Evolutionary conservation across 768 basidiomycete species (phyloP), one percentile per base, ranked within the genome.

Genomic region (Hydnum rufescens): DNA sequence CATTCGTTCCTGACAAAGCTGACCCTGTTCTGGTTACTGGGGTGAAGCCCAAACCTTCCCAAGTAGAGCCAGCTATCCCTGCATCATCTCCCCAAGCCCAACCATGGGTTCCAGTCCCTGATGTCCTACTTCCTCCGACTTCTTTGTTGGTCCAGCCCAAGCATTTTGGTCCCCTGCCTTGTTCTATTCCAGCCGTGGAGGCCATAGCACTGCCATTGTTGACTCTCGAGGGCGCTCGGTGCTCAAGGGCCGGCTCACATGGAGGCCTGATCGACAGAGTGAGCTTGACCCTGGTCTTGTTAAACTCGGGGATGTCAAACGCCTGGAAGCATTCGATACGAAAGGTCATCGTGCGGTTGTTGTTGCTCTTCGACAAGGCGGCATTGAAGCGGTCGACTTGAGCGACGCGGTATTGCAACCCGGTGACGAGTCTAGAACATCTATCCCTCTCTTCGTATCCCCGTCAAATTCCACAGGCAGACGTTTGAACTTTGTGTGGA

Each of bases 161-260:
- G 34, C 84, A 85, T 62, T 89, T 85, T 59, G 86, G 86, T 0
- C 86, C 23, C 86, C 86, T 3, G 82, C 86, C 1, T 64, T 89
- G 18, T 89, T 89, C 66, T 89, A 74, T 63, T 86, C 85, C 5
- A 82, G 84, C 5, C 78, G 86, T n/a, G 86, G 86, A 22, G 86
- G 86, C 0, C 84, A 87, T 60, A 89, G 85, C 59, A 89, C 86
- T 0, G 71, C 82, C 3, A 84, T 89, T 51, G 86, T 89, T 18
- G 86, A 89, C 61, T 75, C 79, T n/a, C 75, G 84, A 19, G 86
- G 86, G 39, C 68, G 83, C 51, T 83, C 86, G 8, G 86, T 89
- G 5, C 71, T 89, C 6, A 82, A 87, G 57, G 79, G 80, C 32
- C 75, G 78, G 50, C 78, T 89, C 57, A 18, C 82, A 53, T 89